Evolutionary conservation across 805 yeast species (phyloP).

Genomic region (Hanseniaspora singularis): DNA sequence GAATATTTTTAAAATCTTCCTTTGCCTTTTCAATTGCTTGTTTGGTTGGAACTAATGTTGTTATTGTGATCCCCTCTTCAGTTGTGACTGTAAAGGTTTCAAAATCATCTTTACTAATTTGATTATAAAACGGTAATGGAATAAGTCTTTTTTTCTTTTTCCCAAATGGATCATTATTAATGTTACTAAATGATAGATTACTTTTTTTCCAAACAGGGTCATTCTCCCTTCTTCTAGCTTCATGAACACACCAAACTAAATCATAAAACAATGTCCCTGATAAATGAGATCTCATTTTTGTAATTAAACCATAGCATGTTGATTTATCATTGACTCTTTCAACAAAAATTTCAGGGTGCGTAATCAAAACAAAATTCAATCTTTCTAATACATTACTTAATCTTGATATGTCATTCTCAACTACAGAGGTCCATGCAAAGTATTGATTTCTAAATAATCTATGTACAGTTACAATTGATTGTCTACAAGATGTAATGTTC

Average conservation of each 20-base stretch:
- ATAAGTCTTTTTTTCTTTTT: conserved; percentile 32
- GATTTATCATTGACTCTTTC: conserved; percentile 35
- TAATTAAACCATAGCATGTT: conserved; percentile 43
- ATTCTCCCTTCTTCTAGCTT: conserved; percentile 64
- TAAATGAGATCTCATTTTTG: conserved; percentile 81
- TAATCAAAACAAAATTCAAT: conserved; percentile 70
- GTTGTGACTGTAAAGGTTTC: conserved; percentile 75
- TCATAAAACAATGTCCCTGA: conserved; percentile 87
- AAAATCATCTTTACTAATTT: conserved; percentile 79
- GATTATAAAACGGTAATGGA: conserved; percentile 83
- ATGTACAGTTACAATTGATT: conserved; percentile 86
- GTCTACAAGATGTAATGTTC: conserved; percentile 79
- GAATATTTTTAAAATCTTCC: conserved; percentile 14
- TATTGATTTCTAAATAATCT: conserved; percentile 75
- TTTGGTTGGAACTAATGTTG: conserved; percentile 79
- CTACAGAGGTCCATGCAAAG: conserved; percentile 75
- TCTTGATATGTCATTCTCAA: conserved; percentile 80
- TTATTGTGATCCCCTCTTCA: conserved; percentile 84
- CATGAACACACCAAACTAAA: conserved; percentile 87
- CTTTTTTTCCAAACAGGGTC: conserved; percentile 28
- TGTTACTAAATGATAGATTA: conserved; percentile 25
- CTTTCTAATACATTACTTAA: conserved; percentile 86
- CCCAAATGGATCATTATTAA: conserved; percentile 27
- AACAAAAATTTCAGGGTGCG: conserved; percentile 73
- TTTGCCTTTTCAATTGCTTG: conserved; percentile 43